These are phyloP conservation scores for Remersonia thermophila DNA, from an alignment of 2,329 filamentous ascomycete species.

Conservation along the genomic window DNA sequence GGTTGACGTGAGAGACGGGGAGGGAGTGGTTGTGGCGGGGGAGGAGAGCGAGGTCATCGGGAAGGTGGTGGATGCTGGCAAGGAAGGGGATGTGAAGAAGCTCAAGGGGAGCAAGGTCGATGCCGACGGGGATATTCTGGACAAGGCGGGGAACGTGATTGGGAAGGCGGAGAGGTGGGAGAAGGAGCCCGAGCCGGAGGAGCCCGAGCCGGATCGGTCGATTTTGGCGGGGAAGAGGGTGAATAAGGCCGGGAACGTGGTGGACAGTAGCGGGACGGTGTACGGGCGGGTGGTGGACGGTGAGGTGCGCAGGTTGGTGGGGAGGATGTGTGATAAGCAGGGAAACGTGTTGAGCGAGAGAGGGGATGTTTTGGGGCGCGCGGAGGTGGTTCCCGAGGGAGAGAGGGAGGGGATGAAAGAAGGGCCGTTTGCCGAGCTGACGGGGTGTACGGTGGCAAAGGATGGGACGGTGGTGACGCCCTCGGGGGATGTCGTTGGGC, in stretches of 20 bases:
- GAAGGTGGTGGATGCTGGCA: constrained; percentile 30
- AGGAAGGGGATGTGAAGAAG: constrained; percentile 49
- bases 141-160: constrained; percentile 53
- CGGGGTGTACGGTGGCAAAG: constrained; percentile 53
- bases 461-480: constrained; percentile 56
- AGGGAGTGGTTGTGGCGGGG: constrained; percentile 40
- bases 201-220: constrained; percentile 44
- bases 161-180: constrained; percentile 34
- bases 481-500: constrained; percentile 59
- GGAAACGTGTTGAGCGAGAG: constrained; percentile 61
- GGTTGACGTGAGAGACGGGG: constrained; percentile 38
- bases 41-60: constrained; percentile 45
- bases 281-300: constrained; percentile 58
- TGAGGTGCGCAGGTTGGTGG: constrained; percentile 48
- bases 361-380: constrained; percentile 57
- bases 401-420: constrained; percentile 52
- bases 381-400: constrained; percentile 54
- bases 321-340: constrained; percentile 58
- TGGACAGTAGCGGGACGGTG: constrained; percentile 41
- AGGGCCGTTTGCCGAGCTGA: constrained; percentile 56
- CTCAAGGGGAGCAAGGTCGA: constrained; percentile 55
- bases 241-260: constrained; percentile 55
- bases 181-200: constrained; percentile 26
- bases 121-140: constrained; percentile 55
- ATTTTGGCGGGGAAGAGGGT: constrained; percentile 56